Evolutionary conservation across 192 early-diverging fungal species (phyloP).

Genomic region (Hyaloraphidium curvatum): DNA sequence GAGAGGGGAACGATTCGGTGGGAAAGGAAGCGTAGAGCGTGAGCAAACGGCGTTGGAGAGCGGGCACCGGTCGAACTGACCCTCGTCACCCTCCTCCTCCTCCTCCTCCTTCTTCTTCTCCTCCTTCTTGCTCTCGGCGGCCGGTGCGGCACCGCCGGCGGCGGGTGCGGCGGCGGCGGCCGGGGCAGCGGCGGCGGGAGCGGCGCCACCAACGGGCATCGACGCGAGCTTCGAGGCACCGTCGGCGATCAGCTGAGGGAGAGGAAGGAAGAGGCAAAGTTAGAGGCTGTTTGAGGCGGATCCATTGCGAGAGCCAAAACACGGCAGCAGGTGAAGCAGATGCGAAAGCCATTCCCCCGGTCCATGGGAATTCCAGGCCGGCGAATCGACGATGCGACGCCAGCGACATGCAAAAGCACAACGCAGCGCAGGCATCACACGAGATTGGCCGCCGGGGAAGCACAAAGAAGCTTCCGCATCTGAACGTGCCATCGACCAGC

Average conservation of each 20-base stretch:
- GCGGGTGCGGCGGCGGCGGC: slow-evolving; percentile 43
- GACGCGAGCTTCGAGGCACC: slow-evolving; percentile 81
- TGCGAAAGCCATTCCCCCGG: not conserved
- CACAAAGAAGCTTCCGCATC: too few relatives aligned
- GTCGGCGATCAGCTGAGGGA: slow-evolving; percentile 61
- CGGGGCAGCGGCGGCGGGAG: slow-evolving; percentile 33
- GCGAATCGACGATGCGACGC: not conserved
- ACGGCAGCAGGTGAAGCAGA: not conserved
- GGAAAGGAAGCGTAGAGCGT: too few relatives aligned
- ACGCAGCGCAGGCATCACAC: too few relatives aligned
- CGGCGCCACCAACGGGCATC: slow-evolving; percentile 80
- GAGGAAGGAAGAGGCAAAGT: slow-evolving; percentile 2
- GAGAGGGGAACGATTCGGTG: too few relatives aligned
- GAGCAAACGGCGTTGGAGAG: too few relatives aligned
- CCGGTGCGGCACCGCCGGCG: slow-evolving; percentile 39
- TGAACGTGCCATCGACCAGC: too few relatives aligned
- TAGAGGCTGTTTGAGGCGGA: not conserved
- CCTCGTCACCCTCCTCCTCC: slow-evolving; percentile 74
- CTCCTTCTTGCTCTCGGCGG: too few relatives aligned
- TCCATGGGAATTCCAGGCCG: not conserved
- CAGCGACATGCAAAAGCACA: too few relatives aligned
- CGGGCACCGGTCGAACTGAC: slow-evolving; percentile 53
- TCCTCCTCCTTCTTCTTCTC: slow-evolving; percentile 44
- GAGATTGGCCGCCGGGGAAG: too few relatives aligned
- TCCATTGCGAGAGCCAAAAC: not conserved